Base-by-base conservation (phyloP, 2,329 filamentous ascomycete genomes). In the Ceratocystis diversiconidia region DNA sequence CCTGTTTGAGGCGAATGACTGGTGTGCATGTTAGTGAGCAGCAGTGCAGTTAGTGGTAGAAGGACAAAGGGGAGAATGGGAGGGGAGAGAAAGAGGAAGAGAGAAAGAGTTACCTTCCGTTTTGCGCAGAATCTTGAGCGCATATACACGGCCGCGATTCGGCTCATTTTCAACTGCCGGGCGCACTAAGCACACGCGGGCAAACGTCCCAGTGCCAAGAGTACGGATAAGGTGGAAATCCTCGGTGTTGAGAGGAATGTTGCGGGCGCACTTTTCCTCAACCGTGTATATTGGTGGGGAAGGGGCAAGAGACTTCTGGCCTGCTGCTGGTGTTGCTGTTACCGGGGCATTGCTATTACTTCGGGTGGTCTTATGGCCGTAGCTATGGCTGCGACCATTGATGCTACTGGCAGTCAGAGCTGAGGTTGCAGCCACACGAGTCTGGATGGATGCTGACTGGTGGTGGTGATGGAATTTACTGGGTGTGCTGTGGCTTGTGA, bases 1-100 rank as follows among this genome's bases (percentile, higher is more conserved):
- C 86, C 73, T 94, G 89, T 79, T 92, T 92, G 66, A 92, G 81
- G 69, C 86, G 86, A 73, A 94, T 87, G 57, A 94, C 86, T 69
- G 19, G 36, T 4, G 36, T 3, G 36, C 3, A 41, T 41, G 36
- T 41, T 41, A 41, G 36, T 4, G 3, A 41, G 8, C 0, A 41
- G 36, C 10, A 41, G 36, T 41, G 36, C 36, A 41, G 10, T 10
- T 12, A 12, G 36, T 41, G 36, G 36, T 41, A 41, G 36, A 41
- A 41, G 36, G 36, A 8, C 6, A 32, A 2, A 17, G 7, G 22
- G 36, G 48, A 44, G 22, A 1, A 17, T 19, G n/a, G 60, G n/a
- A 83, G 71, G 61, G 61, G 55, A 17, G 25, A 61, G 68, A 64
- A 65, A 73, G 30, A 62, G 75, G 74, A 77, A 15, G 7, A n/a